A percentile compares a stretch with the other conserved stretches of the same genome.
Evolutionary conservation across 2,329 filamentous ascomycete species (phyloP).

Genomic region (Cladophialophora exuberans): DNA sequence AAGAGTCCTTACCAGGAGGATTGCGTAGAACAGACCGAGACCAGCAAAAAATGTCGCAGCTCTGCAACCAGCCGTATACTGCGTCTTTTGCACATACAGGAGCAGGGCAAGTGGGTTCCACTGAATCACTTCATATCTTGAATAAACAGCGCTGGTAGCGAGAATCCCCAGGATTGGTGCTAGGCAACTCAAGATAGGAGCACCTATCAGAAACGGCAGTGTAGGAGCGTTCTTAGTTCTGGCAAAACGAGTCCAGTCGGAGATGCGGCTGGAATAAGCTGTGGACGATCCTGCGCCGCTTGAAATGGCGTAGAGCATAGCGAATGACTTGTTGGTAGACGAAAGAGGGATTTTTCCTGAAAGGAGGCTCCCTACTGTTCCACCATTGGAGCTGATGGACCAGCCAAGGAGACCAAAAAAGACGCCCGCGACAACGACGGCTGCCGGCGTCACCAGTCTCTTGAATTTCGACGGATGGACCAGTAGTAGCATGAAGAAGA

Average conservation of each 20-base stretch:
- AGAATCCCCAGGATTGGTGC: conserved; percentile 6
- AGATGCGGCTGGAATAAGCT: conserved; percentile 5
- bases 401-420: conserved; percentile 12
- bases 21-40: not conserved
- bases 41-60: conserved; percentile 13
- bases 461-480: conserved; percentile 7
- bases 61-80: conserved; percentile 8
- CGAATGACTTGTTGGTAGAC: conserved; percentile 1
- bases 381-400: conserved; percentile 10
- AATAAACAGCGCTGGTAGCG: conserved; percentile 4
- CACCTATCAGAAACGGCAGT: conserved; percentile 1
- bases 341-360: conserved; percentile 5
- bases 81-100: not conserved
- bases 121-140: not conserved
- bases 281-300: not conserved
- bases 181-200: conserved; percentile 1
- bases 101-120: conserved; percentile 14
- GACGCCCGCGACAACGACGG: not conserved
- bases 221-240: conserved; percentile 1
- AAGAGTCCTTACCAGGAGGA: not conserved
- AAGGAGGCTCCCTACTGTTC: conserved; percentile 1
- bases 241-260: conserved; percentile 16
- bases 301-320: conserved; percentile 2
- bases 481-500: conserved; percentile 2
- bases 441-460: conserved; percentile 5